phyloP scores from a whole-genome alignment of 495 filamentous ascomycete genomes.

The Penicillium coffeae region DNA sequence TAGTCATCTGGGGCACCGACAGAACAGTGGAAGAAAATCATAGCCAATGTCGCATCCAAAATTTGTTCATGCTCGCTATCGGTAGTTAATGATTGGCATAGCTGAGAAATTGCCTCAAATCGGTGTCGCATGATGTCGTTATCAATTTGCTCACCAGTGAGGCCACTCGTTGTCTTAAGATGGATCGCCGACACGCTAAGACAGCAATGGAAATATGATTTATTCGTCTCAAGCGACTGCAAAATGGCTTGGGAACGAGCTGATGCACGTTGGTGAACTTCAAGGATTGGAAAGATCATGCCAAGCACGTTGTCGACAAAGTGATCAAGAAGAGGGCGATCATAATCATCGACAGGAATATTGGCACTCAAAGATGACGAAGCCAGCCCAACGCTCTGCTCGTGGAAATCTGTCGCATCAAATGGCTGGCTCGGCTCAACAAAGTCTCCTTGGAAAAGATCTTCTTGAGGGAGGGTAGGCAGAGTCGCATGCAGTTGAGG shows the following conservation, averaged over 20 bases:
- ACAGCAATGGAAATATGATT: slow-evolving; percentile 91
- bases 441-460: slow-evolving; percentile 74
- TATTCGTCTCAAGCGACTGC: slow-evolving; percentile 81
- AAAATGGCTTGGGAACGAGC: slow-evolving; percentile 77
- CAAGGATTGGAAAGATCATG: slow-evolving; percentile 85
- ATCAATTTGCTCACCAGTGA: slow-evolving; percentile 74
- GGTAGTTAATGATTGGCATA: slow-evolving; percentile 76
- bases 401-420: not conserved
- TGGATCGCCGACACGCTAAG: slow-evolving; percentile 94
- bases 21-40: slow-evolving; percentile 96
- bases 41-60: slow-evolving; percentile 87
- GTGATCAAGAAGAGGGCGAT: slow-evolving; percentile 83
- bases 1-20: slow-evolving; percentile 82
- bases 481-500: slow-evolving; percentile 64
- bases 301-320: slow-evolving; percentile 86
- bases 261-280: slow-evolving; percentile 78
- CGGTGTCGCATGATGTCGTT: slow-evolving; percentile 92
- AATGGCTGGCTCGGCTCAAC: slow-evolving; percentile 28
- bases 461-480: slow-evolving; percentile 63
- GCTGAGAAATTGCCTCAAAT: slow-evolving; percentile 77
- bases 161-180: slow-evolving; percentile 69
- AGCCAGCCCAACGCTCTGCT: slow-evolving; percentile 5
- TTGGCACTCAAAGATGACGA: slow-evolving; percentile 42
- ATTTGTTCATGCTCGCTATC: slow-evolving; percentile 84
- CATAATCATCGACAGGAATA: slow-evolving; percentile 85